These are phyloP conservation scores for Leccinum huronense DNA, from an alignment of 1,284 basidiomycete species.

Conservation along the genomic window DNA sequence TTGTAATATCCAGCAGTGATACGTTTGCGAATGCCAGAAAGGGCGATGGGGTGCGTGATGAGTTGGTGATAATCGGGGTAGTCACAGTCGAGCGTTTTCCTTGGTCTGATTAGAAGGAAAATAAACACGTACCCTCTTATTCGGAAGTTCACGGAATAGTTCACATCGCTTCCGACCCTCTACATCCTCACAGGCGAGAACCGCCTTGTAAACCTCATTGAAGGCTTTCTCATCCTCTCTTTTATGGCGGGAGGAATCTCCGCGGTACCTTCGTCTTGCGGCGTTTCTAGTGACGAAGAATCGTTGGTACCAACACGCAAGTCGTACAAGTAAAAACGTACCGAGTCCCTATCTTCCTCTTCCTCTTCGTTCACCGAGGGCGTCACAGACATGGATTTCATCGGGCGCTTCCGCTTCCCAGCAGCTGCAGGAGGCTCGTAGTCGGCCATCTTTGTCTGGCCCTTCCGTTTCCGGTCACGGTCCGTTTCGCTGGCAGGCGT, in stretches of 20 bases:
- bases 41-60: conserved; percentile 80
- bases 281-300: conserved; percentile 59
- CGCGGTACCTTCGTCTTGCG: conserved; percentile 58
- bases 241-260: conserved; percentile 57
- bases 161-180: conserved; percentile 78
- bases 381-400: conserved; percentile 73
- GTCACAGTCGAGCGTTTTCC: conserved; percentile 11
- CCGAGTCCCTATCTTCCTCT: conserved; percentile 64
- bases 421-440: conserved; percentile 49
- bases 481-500: conserved; percentile 66
- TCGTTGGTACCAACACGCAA: neutral
- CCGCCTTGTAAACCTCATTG: conserved; percentile 78
- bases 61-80: conserved; percentile 91
- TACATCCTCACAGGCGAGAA: conserved; percentile 71
- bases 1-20: conserved; percentile 75
- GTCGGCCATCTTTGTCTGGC: conserved; percentile 57
- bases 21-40: conserved; percentile 86
- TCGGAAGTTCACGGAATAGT: conserved; percentile 79
- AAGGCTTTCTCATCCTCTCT: conserved; percentile 84
- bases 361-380: conserved; percentile 73
- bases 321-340: conserved; percentile 36
- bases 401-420: conserved; percentile 68
- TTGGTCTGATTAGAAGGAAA: neutral
- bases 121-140: conserved; percentile 51
- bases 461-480: conserved; percentile 65